Percentiles rank a stretch among this genome's conserved stretches.
These are phyloP conservation scores for Suillus ampliporus DNA, from an alignment of 768 basidiomycete species.

Conservation along the genomic window DNA sequence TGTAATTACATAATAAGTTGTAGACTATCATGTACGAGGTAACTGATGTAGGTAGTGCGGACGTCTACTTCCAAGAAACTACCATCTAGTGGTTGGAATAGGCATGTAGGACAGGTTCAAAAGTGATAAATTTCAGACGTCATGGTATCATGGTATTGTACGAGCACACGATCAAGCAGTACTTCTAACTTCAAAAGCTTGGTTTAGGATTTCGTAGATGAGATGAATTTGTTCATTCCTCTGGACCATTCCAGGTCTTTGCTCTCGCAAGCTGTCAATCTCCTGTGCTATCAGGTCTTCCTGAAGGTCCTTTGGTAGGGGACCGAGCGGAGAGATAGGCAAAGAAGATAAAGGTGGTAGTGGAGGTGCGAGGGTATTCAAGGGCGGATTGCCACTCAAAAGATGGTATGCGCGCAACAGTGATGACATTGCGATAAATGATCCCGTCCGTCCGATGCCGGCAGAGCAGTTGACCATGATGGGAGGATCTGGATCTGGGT, in stretches of 20 bases:
- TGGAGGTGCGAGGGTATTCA: slow-evolving; percentile 33
- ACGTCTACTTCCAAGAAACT: not conserved
- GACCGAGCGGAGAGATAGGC: slow-evolving; percentile 61
- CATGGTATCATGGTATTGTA: not conserved
- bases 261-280: slow-evolving; percentile 80
- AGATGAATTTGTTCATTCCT: slow-evolving; percentile 65
- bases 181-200: slow-evolving; percentile 26
- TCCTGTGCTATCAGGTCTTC: slow-evolving; percentile 72
- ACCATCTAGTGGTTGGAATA: not conserved
- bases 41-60: not conserved
- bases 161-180: not conserved
- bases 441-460: slow-evolving; percentile 85
- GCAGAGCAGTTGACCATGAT: slow-evolving; percentile 87
- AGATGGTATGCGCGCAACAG: slow-evolving; percentile 68
- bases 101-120: too few species aligned
- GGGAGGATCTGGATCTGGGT: slow-evolving; percentile 67
- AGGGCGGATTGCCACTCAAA: slow-evolving; percentile 37
- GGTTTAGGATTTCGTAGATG: slow-evolving; percentile 64
- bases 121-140: too few species aligned
- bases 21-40: not conserved
- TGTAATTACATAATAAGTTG: not conserved
- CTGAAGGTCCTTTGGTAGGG: slow-evolving; percentile 51
- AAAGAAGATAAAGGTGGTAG: slow-evolving; percentile 36
- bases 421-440: slow-evolving; percentile 83
- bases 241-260: slow-evolving; percentile 84